Conservation (phyloP, 2,329 filamentous ascomycete genomes). For the Ophiobolus disseminans region DNA sequence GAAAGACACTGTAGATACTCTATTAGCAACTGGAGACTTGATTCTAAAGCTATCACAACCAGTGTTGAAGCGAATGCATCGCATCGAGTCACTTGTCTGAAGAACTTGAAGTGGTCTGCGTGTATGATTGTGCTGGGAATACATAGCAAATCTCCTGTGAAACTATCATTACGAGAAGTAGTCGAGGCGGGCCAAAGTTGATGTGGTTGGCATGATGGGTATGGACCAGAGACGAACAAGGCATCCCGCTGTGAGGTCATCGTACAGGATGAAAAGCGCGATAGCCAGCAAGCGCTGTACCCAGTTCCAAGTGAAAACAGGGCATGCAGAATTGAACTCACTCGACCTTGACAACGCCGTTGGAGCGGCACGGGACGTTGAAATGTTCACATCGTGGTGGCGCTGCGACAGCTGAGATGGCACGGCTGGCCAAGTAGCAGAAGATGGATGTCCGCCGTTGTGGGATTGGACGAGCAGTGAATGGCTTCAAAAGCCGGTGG, state of each 20-base stretch:
- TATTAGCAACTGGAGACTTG: constrained; percentile 18
- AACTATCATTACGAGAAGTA: too few species aligned
- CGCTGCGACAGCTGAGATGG: constrained; percentile 29
- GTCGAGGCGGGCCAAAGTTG: too few species aligned
- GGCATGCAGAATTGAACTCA: constrained; percentile 27
- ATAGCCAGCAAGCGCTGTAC: neutral
- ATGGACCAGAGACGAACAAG: constrained; percentile 1
- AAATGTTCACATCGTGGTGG: constrained; percentile 38
- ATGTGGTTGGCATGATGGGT: too few species aligned
- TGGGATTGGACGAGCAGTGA: constrained; percentile 11
- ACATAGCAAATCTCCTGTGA: too few species aligned
- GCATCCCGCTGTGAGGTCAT: constrained; percentile 19
- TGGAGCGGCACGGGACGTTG: constrained; percentile 51
- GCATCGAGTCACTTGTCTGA: too few species aligned
- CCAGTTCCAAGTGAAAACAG: neutral
- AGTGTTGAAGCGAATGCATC: too few species aligned
- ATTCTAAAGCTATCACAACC: constrained; percentile 2
- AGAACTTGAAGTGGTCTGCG: too few species aligned
- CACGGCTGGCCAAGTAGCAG: constrained; percentile 11
- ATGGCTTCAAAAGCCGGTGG: constrained; percentile 12
- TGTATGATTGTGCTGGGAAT: too few species aligned
- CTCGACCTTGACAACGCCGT: constrained; percentile 53
- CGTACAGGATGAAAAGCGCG: constrained; percentile 9
- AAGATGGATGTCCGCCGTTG: neutral
- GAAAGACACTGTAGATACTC: constrained; percentile 39